Percentiles rank a stretch among this genome's conserved stretches.
Evolutionary conservation across 495 filamentous ascomycete genomes (phyloP).

Genomic region (Cetradonia linearis): DNA sequence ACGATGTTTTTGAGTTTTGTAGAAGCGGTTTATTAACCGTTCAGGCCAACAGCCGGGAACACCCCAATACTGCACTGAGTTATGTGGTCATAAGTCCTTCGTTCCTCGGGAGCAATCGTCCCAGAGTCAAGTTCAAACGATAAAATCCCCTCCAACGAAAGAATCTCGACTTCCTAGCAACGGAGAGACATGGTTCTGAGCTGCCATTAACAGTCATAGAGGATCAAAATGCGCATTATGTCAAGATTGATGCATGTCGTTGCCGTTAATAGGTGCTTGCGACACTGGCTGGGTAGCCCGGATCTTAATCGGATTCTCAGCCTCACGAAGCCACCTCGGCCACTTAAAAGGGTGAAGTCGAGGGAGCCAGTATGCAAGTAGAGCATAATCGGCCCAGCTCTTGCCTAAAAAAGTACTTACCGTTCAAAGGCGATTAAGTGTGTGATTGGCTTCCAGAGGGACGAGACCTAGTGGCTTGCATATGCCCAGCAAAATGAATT

Average conservation of each 20-base stretch:
- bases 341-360: no score
- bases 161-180: not conserved
- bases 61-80: slow-evolving; percentile 7
- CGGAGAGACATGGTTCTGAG: not conserved
- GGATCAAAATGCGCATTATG: not conserved
- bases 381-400: not conserved
- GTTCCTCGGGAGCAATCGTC: slow-evolving; percentile 5
- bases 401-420: not conserved
- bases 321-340: no score
- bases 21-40: not conserved
- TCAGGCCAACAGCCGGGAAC: slow-evolving; percentile 14
- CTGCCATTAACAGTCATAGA: not conserved
- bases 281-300: not conserved
- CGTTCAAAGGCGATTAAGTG: not conserved
- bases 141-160: not conserved
- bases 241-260: not conserved
- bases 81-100: slow-evolving; percentile 17
- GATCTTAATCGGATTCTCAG: no score
- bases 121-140: slow-evolving; percentile 1
- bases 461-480: not conserved
- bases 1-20: not conserved
- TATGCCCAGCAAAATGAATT: not conserved
- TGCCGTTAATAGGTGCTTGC: not conserved
- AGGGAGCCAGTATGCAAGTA: no score
- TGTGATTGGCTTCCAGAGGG: not conserved